Evolutionary conservation across 768 basidiomycete genomes (phyloP).

Genomic region (Coprinopsis strossmayeri): DNA sequence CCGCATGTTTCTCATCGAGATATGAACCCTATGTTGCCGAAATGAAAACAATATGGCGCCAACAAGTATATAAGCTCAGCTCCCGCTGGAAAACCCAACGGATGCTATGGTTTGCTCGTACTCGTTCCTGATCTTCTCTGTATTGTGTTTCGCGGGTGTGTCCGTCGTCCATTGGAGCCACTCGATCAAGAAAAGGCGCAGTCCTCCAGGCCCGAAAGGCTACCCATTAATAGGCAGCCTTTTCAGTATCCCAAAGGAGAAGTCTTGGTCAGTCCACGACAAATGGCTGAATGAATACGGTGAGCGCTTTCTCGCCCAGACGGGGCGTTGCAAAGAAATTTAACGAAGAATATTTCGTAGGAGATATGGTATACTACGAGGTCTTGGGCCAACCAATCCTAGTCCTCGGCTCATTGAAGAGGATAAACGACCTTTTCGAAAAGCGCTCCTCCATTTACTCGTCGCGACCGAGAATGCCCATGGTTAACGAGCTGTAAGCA

Average conservation of each 20-base stretch:
- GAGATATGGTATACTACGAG: constrained; percentile 46
- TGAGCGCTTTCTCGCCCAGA: constrained; percentile 1
- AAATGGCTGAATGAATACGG: constrained; percentile 15
- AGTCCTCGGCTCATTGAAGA: constrained; percentile 22
- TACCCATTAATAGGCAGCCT: constrained; percentile 16
- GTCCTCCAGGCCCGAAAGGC: constrained; percentile 10
- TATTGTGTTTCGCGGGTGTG: too few relatives aligned
- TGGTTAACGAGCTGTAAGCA: constrained; percentile 43
- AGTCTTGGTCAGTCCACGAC: constrained; percentile 14
- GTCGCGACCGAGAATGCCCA: constrained; percentile 36
- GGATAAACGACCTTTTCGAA: constrained; percentile 45
- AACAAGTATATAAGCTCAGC: too few relatives aligned
- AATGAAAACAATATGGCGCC: too few relatives aligned
- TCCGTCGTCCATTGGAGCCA: too few relatives aligned
- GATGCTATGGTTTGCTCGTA: too few relatives aligned
- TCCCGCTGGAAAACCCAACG: too few relatives aligned
- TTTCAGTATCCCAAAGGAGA: constrained; percentile 11
- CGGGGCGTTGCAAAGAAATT: background rate
- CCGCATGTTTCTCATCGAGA: too few relatives aligned
- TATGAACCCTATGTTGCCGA: too few relatives aligned
- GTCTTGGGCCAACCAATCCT: constrained; percentile 30
- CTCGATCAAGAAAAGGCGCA: background rate
- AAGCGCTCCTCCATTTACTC: constrained; percentile 49
- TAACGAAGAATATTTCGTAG: constrained; percentile 24
- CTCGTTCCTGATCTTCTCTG: too few relatives aligned